Conservation (phyloP, 169 alveolate species). For the Plasmodium inui region DNA sequence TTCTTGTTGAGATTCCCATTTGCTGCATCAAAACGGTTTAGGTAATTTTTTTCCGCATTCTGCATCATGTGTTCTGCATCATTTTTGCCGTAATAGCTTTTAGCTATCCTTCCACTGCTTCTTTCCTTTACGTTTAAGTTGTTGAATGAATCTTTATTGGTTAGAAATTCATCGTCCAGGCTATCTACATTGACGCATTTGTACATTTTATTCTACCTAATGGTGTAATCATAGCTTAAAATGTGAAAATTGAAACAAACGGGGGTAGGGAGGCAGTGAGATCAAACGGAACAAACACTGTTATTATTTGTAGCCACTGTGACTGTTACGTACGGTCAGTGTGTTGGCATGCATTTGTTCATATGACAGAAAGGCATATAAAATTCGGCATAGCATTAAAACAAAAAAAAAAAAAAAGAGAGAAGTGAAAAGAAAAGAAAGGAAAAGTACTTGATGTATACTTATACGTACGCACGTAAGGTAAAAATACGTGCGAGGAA, state of each 20-base stretch:
- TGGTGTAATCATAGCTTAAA: constrained; percentile 28
- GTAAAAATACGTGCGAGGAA: not conserved
- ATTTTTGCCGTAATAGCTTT: not conserved
- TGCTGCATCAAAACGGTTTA: constrained; percentile 1
- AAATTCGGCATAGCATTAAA: not conserved
- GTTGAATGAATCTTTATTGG: not conserved
- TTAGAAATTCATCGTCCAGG: constrained; percentile 12
- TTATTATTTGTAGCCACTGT: not conserved
- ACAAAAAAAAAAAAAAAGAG: not conserved
- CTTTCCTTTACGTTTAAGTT: constrained; percentile 26
- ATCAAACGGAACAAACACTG: not conserved
- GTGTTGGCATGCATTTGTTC: not conserved
- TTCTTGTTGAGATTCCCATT: not conserved
- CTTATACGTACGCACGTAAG: not conserved
- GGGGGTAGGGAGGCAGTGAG: not conserved
- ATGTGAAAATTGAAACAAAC: not conserved
- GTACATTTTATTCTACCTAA: constrained; percentile 22
- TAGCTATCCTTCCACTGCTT: not conserved
- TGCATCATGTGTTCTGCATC: constrained; percentile 1
- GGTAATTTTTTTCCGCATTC: not conserved
- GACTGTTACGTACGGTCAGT: not conserved
- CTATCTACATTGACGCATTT: constrained; percentile 34
- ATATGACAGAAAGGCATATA: not conserved
- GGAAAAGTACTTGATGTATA: not conserved
- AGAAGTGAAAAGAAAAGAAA: not conserved